Base-by-base conservation (phyloP, 768 basidiomycete species). In the Trichaptum fuscoviolaceum region DNA sequence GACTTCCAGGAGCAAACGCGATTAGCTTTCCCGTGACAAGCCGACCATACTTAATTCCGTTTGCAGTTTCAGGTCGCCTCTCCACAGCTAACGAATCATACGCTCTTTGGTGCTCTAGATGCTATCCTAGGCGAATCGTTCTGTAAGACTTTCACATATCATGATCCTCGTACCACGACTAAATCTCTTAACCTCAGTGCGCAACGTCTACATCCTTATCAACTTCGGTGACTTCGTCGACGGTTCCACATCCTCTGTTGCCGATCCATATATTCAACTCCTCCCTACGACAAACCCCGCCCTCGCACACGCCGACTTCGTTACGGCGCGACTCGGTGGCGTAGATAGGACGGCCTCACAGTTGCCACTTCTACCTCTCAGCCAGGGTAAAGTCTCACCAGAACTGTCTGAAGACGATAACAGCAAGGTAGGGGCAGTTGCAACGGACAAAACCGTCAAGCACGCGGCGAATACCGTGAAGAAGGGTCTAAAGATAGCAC, bases 91-190 rank as follows among this genome's bases (percentile, higher is more conserved):
- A 90, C 69, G 82, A 89, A 73, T 93, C 90, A 17, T 18, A 60
- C 7, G n/a, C 15, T 7, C 12, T 12, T 18, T 69, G 91, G 93
- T 70, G 87, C 92, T 18, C 10, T 61, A 69, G 91, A 93, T 70
- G 87, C 92, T 81, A 91, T 93, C 71, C 82, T 92, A 62, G 91
- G 91, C 69, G 91, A 92, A 90, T 84, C 83, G 64, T 91, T 93
- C 79, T 66, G 91, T 92, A 76, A 70, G 89, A 76, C 4, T 8
- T 42, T 58, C 42, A 35, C 23, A 25, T 23, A 5, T 61, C 24
- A 3, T 35, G 7, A 36, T 58, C 27, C 36, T 63, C 30, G 3
- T 12, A 7, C 15, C 10, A 23, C 23, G 12, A 7, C 23, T 61
- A 2, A 9, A 30, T 30, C 6, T n/a, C 58, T 10, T 20, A 63